Conservation (phyloP, 1,284 basidiomycete genomes). For the Megacollybia platyphylla region DNA sequence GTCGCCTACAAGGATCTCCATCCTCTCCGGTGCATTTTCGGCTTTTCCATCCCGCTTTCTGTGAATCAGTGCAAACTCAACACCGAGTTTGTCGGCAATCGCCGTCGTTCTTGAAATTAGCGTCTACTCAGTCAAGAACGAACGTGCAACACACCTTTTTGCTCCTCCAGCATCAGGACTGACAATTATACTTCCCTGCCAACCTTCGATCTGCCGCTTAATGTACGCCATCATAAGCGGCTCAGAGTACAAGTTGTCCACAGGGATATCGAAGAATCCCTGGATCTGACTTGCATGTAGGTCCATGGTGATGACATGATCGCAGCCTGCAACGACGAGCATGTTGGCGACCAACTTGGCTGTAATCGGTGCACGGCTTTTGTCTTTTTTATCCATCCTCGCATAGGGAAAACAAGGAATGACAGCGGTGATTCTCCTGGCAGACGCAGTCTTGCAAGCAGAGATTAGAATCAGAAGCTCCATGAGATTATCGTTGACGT, state of each 20-base stretch:
- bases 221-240: conserved; percentile 84
- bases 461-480: conserved; percentile 84
- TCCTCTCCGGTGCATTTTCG: conserved; percentile 52
- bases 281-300: conserved; percentile 98
- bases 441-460: conserved; percentile 96
- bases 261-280: conserved; percentile 98
- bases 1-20: conserved; percentile 97
- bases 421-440: conserved; percentile 93
- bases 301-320: conserved; percentile 99
- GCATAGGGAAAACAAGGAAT: conserved; percentile 98
- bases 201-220: conserved; percentile 77
- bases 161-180: conserved; percentile 97
- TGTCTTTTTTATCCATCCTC: conserved; percentile 97
- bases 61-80: conserved; percentile 97
- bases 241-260: conserved; percentile 92
- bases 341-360: conserved; percentile 98
- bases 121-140: conserved; percentile 2
- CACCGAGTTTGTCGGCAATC: conserved; percentile 89
- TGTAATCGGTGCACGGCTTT: conserved; percentile 91
- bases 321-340: conserved; percentile 91
- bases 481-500: conserved; percentile 82
- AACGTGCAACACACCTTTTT: conserved; percentile 61
- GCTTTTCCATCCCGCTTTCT: conserved; percentile 65
- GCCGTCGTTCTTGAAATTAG: conserved; percentile 63
- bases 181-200: conserved; percentile 88